Conservation (phyloP, 768 basidiomycete genomes). For the Hydnum rufescens region DNA sequence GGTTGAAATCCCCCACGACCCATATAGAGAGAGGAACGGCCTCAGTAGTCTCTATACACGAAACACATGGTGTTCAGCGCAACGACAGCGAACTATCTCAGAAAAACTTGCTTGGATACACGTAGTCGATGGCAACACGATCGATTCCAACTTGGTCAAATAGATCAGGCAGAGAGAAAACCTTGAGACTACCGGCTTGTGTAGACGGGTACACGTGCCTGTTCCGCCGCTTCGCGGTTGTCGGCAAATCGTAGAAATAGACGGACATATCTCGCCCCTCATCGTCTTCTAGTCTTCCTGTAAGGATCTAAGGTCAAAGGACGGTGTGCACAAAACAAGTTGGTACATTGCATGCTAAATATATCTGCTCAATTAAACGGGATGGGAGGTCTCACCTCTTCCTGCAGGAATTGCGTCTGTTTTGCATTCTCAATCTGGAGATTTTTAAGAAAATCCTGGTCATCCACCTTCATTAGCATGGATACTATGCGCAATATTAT, state of each 20-base stretch:
- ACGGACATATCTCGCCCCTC: conserved; percentile 32
- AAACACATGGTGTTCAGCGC: too few relatives aligned
- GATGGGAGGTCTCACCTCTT: conserved; percentile 29
- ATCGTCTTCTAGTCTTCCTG: conserved; percentile 25
- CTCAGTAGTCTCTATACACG: neutral
- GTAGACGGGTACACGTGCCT: conserved; percentile 42
- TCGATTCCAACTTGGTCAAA: conserved; percentile 29
- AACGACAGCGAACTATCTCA: too few relatives aligned
- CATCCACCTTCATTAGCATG: neutral
- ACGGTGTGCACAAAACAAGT: neutral
- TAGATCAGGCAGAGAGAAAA: conserved; percentile 37
- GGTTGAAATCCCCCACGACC: conserved; percentile 65
- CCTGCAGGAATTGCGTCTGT: conserved; percentile 52
- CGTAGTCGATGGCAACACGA: conserved; percentile 26
- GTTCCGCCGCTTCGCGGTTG: conserved; percentile 51
- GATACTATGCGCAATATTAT: neutral
- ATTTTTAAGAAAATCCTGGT: conserved; percentile 41
- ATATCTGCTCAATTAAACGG: neutral
- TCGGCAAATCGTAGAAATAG: conserved; percentile 83
- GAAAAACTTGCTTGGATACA: conserved; percentile 47
- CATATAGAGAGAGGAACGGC: conserved; percentile 22
- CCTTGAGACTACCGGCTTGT: conserved; percentile 26
- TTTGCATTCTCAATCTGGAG: conserved; percentile 38
- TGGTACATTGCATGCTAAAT: neutral
- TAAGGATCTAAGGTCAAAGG: conserved; percentile 29